These are phyloP conservation scores for Conticribra weissflogii DNA, from an alignment of 108 stramenopile species.

Conservation along the genomic window DNA sequence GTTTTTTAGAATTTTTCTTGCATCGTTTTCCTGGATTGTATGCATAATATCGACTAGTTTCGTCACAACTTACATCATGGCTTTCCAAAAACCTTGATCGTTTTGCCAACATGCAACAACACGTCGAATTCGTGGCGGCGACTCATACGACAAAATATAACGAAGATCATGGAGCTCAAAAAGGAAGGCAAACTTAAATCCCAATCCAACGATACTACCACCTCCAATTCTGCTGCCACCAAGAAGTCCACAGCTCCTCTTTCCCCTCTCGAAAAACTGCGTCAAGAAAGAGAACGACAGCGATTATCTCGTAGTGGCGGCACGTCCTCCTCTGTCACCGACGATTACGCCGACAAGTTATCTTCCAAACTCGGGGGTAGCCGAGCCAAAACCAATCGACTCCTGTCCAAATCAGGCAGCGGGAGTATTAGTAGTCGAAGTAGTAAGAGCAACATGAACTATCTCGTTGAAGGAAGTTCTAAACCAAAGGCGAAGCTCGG, in stretches of 20 bases:
- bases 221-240: neutral
- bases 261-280: neutral
- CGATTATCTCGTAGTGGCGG: too few relatives aligned
- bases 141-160: neutral
- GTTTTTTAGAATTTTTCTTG: too few relatives aligned
- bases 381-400: slow-evolving; percentile 6
- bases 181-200: slow-evolving; percentile 51
- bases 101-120: too few relatives aligned
- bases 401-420: neutral
- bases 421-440: neutral
- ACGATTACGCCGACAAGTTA: slow-evolving; percentile 46
- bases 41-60: too few relatives aligned
- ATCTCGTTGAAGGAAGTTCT: neutral
- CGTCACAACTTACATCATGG: too few relatives aligned
- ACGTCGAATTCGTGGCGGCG: too few relatives aligned
- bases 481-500: slow-evolving; percentile 25
- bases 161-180: slow-evolving; percentile 60
- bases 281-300: neutral
- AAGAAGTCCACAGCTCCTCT: neutral
- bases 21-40: too few relatives aligned
- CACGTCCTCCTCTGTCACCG: slow-evolving; percentile 28
- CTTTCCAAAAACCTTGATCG: too few relatives aligned
- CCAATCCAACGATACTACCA: neutral
- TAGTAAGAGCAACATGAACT: neutral
- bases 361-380: slow-evolving; percentile 25